A percentile compares a stretch with the other conserved stretches of the same genome.
Conservation (phyloP, 1,284 basidiomycete species). For the Microbotryum intermedium region DNA sequence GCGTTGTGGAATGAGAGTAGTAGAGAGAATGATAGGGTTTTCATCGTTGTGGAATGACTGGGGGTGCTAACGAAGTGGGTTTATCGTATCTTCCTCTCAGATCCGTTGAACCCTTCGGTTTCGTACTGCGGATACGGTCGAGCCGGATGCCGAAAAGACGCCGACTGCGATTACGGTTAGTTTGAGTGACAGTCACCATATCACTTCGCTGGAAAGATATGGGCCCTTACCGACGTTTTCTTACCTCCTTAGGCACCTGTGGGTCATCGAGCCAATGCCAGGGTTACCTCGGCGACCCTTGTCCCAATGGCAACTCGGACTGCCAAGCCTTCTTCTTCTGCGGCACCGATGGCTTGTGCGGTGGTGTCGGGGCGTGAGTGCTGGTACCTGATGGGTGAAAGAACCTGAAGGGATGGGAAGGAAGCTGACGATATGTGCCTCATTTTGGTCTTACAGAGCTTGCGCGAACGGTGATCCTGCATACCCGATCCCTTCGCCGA, state of each 20-base stretch:
- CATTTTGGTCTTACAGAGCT: neutral
- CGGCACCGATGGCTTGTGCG: constrained; percentile 23
- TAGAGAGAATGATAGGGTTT: too few species aligned
- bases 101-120: constrained; percentile 25
- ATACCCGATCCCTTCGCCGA: constrained; percentile 23
- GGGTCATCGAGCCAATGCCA: constrained; percentile 15
- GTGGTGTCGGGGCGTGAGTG: constrained; percentile 20
- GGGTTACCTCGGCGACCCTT: constrained; percentile 27
- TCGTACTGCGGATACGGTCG: constrained; percentile 31
- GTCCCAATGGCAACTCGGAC: constrained; percentile 20
- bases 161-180: constrained; percentile 32
- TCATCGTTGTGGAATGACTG: neutral
- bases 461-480: constrained; percentile 23
- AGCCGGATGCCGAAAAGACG: constrained; percentile 15
- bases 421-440: too few species aligned
- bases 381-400: neutral
- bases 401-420: too few species aligned
- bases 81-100: constrained; percentile 2
- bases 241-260: constrained; percentile 20
- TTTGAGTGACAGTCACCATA: neutral
- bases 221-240: neutral
- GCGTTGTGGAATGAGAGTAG: neutral
- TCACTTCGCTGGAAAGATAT: neutral
- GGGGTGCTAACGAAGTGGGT: neutral
- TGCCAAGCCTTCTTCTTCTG: constrained; percentile 33